A percentile compares a stretch with the other conserved stretches of the same genome.
phyloP scores from a whole-genome alignment of 495 filamentous ascomycete genomes.

The Chaetomium cochliodes region DNA sequence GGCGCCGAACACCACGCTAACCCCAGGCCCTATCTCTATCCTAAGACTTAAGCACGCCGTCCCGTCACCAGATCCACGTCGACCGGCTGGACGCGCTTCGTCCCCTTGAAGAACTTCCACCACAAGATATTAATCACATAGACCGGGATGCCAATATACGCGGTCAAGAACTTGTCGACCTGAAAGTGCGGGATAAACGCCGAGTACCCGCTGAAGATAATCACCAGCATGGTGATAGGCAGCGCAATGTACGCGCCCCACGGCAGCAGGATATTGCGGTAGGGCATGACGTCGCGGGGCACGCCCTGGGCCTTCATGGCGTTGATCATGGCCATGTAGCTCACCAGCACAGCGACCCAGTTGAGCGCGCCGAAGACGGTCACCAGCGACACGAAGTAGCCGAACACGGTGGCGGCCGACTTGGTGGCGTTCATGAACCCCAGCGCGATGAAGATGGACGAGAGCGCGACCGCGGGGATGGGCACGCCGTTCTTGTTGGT shows the following conservation, averaged over 20 bases:
- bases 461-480: constrained; percentile 61
- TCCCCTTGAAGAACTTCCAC: constrained; percentile 40
- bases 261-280: constrained; percentile 68
- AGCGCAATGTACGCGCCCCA: constrained; percentile 67
- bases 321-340: constrained; percentile 75
- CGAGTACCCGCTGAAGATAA: constrained; percentile 74
- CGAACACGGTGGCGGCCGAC: constrained; percentile 67
- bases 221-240: constrained; percentile 66
- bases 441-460: constrained; percentile 61
- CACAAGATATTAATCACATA: constrained; percentile 56
- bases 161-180: constrained; percentile 76
- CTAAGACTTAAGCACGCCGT: constrained; percentile 22
- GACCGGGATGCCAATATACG: constrained; percentile 77
- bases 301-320: constrained; percentile 72
- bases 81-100: constrained; percentile 34
- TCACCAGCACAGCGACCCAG: constrained; percentile 81
- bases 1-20: background rate
- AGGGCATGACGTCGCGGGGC: constrained; percentile 63
- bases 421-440: constrained; percentile 76
- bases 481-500: constrained; percentile 78
- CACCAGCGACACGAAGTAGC: constrained; percentile 81
- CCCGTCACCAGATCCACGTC: constrained; percentile 36
- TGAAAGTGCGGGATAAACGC: constrained; percentile 57
- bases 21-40: too few species aligned
- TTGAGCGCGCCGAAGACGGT: constrained; percentile 78